Percentiles rank a stretch among this genome's conserved stretches.
These are phyloP conservation scores for Lentinula sp. DNA, from an alignment of 768 basidiomycete species.

Conservation along the genomic window DNA sequence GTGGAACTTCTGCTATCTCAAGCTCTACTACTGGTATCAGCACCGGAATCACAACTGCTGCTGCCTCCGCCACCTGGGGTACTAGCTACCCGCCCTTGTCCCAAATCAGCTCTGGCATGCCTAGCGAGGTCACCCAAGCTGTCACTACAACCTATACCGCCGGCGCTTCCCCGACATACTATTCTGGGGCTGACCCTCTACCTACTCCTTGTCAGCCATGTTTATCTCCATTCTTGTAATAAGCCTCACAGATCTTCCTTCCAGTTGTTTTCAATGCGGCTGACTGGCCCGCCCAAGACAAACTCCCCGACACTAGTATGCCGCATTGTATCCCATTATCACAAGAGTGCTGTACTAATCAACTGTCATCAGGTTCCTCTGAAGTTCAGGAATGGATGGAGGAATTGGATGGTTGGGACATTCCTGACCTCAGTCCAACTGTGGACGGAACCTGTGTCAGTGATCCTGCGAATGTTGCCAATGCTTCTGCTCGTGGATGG, in stretches of 20 bases:
- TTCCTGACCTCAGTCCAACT: conserved; percentile 63
- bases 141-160: conserved; percentile 48
- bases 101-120: conserved; percentile 59
- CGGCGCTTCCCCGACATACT: conserved; percentile 56
- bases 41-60: conserved; percentile 7
- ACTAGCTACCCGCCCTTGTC: conserved; percentile 45
- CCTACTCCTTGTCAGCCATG: conserved; percentile 53
- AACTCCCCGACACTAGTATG: conserved; percentile 53
- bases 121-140: conserved; percentile 40
- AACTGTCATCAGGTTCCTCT: conserved; percentile 32
- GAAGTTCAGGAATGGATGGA: conserved; percentile 74
- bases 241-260: not conserved
- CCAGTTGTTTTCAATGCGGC: conserved; percentile 29
- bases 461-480: conserved; percentile 48
- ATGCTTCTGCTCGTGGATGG: conserved; percentile 71
- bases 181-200: conserved; percentile 55
- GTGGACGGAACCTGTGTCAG: conserved; percentile 62
- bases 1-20: conserved; percentile 11
- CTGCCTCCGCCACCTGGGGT: conserved; percentile 8
- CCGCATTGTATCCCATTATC: conserved; percentile 3
- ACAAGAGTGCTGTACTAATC: not conserved
- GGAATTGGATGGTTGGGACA: conserved; percentile 64
- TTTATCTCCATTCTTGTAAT: conserved; percentile 3
- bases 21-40: conserved; percentile 1
- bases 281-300: conserved; percentile 62